phyloP scores from a whole-genome alignment of 2,329 filamentous ascomycete genomes.

The Stagonosporopsis vannaccii region DNA sequence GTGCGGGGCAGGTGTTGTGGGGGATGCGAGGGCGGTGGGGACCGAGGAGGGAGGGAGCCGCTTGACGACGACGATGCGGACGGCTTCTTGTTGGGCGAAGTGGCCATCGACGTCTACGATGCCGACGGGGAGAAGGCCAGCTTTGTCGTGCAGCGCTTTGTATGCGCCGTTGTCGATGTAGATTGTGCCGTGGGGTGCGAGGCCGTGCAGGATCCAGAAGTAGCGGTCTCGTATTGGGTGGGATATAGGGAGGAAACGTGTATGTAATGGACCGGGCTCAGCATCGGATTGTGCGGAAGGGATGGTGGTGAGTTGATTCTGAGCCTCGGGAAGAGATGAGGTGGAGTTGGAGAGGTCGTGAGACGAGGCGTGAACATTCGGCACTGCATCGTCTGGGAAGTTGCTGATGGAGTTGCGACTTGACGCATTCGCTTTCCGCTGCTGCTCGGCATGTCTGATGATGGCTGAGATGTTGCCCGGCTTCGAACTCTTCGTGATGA shows the following conservation, averaged over 20 bases:
- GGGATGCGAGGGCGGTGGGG: background rate
- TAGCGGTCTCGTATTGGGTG: constrained; percentile 90
- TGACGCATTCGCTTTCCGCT: constrained; percentile 53
- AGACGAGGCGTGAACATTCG: constrained; percentile 28
- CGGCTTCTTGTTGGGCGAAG: constrained; percentile 92
- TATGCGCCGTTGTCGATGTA: constrained; percentile 94
- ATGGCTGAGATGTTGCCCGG: constrained; percentile 92
- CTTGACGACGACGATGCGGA: constrained; percentile 82
- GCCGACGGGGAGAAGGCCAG: constrained; percentile 88
- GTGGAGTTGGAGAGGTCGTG: constrained; percentile 34
- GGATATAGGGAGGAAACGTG: constrained; percentile 84
- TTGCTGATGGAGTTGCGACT: constrained; percentile 40
- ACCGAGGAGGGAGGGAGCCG: constrained; percentile 43
- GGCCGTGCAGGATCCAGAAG: constrained; percentile 96
- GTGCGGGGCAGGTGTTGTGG: background rate
- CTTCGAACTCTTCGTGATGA: constrained; percentile 93
- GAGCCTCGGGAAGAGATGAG: constrained; percentile 42
- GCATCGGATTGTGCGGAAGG: constrained; percentile 29
- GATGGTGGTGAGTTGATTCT: constrained; percentile 21
- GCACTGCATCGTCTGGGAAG: constrained; percentile 37
- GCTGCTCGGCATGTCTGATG: constrained; percentile 77
- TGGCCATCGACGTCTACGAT: constrained; percentile 86
- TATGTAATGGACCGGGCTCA: constrained; percentile 72
- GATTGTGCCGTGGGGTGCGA: constrained; percentile 86
- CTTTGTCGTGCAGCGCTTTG: constrained; percentile 79